phyloP scores from a whole-genome alignment of 1,139 yeast species.

The Suhomyces chickasaworum region DNA sequence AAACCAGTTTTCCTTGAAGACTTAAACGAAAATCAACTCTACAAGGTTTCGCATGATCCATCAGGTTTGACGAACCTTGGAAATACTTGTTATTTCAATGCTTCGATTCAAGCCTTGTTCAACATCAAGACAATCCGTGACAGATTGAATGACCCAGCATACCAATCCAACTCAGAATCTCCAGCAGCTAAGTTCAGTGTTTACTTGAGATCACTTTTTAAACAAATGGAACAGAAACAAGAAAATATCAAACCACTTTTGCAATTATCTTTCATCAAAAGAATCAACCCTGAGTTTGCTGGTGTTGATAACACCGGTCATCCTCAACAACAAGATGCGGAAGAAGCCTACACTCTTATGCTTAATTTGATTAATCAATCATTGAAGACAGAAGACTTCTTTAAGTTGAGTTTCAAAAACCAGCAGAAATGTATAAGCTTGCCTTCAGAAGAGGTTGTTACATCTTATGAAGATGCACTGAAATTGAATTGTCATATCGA shows the following conservation, averaged over 20 bases:
- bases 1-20: conserved; percentile 72
- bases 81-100: conserved; percentile 91
- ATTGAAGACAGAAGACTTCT: conserved; percentile 55
- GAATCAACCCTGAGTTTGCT: conserved; percentile 82
- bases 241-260: conserved; percentile 51
- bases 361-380: conserved; percentile 54
- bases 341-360: conserved; percentile 88
- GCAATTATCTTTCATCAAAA: conserved; percentile 64
- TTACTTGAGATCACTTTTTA: conserved; percentile 46
- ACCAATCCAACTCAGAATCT: conserved; percentile 53
- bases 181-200: conserved; percentile 30
- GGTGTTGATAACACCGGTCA: conserved; percentile 71
- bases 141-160: conserved; percentile 25
- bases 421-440: conserved; percentile 61
- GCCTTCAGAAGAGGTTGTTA: conserved; percentile 54
- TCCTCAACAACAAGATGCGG: conserved; percentile 96
- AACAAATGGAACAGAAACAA: conserved; percentile 49
- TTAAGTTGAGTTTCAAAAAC: conserved; percentile 66
- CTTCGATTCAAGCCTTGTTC: conserved; percentile 80
- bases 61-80: conserved; percentile 87
- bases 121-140: conserved; percentile 61
- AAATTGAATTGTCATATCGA: conserved; percentile 90
- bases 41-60: conserved; percentile 54
- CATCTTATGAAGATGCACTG: conserved; percentile 54
- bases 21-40: conserved; percentile 48